These are phyloP conservation scores for Suhomyces vadensis DNA, from an alignment of 805 yeast genomes.

Conservation along the genomic window DNA sequence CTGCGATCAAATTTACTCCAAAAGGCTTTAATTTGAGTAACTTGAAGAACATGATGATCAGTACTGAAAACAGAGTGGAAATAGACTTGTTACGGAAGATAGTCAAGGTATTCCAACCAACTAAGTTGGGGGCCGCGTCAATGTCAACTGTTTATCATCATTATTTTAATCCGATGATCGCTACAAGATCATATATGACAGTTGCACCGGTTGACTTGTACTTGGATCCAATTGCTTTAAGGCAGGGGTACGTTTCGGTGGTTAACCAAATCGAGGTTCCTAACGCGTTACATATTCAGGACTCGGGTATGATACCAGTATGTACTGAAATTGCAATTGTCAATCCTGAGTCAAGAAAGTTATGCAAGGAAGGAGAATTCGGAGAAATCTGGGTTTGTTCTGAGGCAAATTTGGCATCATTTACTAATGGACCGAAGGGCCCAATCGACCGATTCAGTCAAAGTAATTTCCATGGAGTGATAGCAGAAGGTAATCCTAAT, in stretches of 20 bases:
- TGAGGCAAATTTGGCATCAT: constrained; percentile 72
- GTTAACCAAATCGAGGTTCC: constrained; percentile 73
- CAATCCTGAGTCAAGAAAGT: constrained; percentile 81
- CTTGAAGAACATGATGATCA: constrained; percentile 80
- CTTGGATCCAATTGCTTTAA: constrained; percentile 81
- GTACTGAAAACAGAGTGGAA: constrained; percentile 75
- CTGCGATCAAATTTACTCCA: constrained; percentile 60
- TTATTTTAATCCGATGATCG: constrained; percentile 75
- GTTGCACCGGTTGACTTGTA: constrained; percentile 86
- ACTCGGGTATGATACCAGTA: constrained; percentile 94
- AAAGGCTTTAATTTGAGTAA: constrained; percentile 61
- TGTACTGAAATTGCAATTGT: constrained; percentile 93
- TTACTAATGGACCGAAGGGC: constrained; percentile 54
- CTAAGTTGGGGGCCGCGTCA: constrained; percentile 66
- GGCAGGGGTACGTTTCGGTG: constrained; percentile 84
- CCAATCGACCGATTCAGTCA: constrained; percentile 51
- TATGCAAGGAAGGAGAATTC: constrained; percentile 86
- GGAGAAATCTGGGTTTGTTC: constrained; percentile 98
- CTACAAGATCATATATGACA: constrained; percentile 83
- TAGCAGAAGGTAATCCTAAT: constrained; percentile 59
- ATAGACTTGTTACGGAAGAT: constrained; percentile 56
- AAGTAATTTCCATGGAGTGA: constrained; percentile 59
- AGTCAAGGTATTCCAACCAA: constrained; percentile 60
- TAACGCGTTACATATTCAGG: constrained; percentile 76
- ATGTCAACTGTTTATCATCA: constrained; percentile 79